phyloP scores from a whole-genome alignment of 163 green algal species.

The Chlorella variabilis region DNA sequence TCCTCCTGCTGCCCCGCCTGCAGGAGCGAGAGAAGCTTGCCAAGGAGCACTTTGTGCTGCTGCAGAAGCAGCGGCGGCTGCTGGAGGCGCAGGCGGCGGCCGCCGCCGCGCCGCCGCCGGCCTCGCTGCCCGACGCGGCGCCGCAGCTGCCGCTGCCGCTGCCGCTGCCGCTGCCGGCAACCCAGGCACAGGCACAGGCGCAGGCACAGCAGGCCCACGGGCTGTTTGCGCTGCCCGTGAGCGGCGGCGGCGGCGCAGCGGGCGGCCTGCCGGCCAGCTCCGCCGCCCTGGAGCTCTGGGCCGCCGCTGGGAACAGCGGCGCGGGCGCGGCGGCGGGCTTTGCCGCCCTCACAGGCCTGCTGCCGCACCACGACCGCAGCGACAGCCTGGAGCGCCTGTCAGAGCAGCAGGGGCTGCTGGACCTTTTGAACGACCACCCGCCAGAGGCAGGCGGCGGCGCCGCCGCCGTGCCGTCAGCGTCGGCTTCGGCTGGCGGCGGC shows the following conservation, averaged over 20 bases:
- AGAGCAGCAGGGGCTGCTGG: constrained; percentile 23
- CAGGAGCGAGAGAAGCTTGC: constrained; percentile 37
- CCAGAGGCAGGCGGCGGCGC: neutral
- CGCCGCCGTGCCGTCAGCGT: neutral
- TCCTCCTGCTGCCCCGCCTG: neutral
- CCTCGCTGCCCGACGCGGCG: neutral
- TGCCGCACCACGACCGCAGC: constrained; percentile 13
- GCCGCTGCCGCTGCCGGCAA: neutral
- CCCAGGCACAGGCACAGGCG: neutral
- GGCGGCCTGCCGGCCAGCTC: neutral
- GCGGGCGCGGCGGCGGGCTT: neutral
- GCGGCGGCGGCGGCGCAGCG: neutral
- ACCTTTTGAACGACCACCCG: constrained; percentile 15
- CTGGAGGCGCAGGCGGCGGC: constrained; percentile 4
- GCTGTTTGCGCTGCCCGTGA: neutral
- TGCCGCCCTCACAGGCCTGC: constrained; percentile 10
- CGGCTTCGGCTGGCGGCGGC: neutral
- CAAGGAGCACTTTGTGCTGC: constrained; percentile 43
- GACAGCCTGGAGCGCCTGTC: constrained; percentile 42
- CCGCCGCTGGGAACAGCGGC: neutral
- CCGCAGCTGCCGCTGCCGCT: neutral
- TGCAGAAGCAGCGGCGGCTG: constrained; percentile 42
- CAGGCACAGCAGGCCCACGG: neutral
- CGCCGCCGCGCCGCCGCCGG: neutral
- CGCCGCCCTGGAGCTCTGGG: neutral